Percentiles rank a stretch among this genome's conserved stretches.
These are phyloP conservation scores for Fraxinus quadrangulata DNA, from an alignment of 257 asterid species.

Conservation along the genomic window DNA sequence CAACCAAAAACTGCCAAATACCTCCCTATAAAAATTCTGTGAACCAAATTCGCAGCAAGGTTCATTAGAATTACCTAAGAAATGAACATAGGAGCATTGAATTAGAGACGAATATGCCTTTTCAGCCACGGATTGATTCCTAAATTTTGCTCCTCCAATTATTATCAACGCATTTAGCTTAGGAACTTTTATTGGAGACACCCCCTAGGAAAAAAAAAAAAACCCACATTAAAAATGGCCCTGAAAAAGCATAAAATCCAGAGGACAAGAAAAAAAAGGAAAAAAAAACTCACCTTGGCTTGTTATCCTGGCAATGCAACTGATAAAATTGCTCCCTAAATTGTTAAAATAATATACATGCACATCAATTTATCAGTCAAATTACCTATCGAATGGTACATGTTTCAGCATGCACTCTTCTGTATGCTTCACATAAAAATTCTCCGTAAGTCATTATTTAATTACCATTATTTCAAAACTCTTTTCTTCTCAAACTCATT, in stretches of 20 bases:
- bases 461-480: no score
- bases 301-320: slow-evolving; percentile 86
- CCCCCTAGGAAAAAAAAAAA: slow-evolving; percentile 49
- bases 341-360: neutral
- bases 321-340: slow-evolving; percentile 86
- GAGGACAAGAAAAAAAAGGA: neutral
- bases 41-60: no score
- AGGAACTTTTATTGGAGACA: slow-evolving; percentile 66
- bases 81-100: slow-evolving; percentile 71
- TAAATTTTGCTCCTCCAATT: slow-evolving; percentile 77
- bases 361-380: no score
- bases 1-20: no score
- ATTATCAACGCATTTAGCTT: slow-evolving; percentile 62
- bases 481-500: no score
- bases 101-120: slow-evolving; percentile 66
- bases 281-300: slow-evolving; percentile 47
- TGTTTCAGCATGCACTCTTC: slow-evolving; percentile 46
- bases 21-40: no score
- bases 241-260: neutral
- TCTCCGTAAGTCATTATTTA: slow-evolving; percentile 6
- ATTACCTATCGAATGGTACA: slow-evolving; percentile 40
- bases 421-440: slow-evolving; percentile 43
- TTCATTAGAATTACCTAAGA: slow-evolving; percentile 55
- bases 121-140: slow-evolving; percentile 47
- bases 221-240: neutral